These are phyloP conservation scores for Tremella mesenterica DNA, from an alignment of 768 basidiomycete genomes.

Conservation along the genomic window DNA sequence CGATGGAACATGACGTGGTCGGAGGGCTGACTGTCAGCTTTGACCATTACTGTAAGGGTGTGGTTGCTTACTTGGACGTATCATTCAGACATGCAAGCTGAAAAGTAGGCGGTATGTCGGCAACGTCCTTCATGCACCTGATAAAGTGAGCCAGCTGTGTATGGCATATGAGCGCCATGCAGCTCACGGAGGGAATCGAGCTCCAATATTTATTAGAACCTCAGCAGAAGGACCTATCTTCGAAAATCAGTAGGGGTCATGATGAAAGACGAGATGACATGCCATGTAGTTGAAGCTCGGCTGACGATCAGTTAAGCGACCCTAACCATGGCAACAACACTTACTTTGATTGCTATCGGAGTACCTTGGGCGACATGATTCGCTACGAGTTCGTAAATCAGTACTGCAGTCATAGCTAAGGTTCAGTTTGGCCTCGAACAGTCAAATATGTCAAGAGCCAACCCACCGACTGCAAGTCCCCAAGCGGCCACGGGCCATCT, in stretches of 20 bases:
- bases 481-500: slow-evolving; percentile 68
- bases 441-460: background rate
- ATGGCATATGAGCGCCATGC: background rate
- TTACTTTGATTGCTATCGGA: slow-evolving; percentile 66
- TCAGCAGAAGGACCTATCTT: slow-evolving; percentile 73
- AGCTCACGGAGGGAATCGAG: slow-evolving; percentile 67
- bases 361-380: slow-evolving; percentile 69
- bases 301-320: no score
- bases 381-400: slow-evolving; percentile 76
- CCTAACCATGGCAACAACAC: slow-evolving; percentile 5
- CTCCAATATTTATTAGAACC: slow-evolving; percentile 76
- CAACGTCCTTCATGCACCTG: slow-evolving; percentile 18
- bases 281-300: no score
- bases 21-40: slow-evolving; percentile 48
- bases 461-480: slow-evolving; percentile 49
- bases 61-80: slow-evolving; percentile 54
- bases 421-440: background rate
- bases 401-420: slow-evolving; percentile 58
- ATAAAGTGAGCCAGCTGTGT: background rate
- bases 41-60: background rate
- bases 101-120: slow-evolving; percentile 20
- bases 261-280: slow-evolving; percentile 53
- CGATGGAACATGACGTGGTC: slow-evolving; percentile 60
- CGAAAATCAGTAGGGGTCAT: slow-evolving; percentile 43
- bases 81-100: slow-evolving; percentile 61